These are phyloP conservation scores for Reticulascus tulasneorum DNA, from an alignment of 2,329 filamentous ascomycete genomes.

Conservation along the genomic window DNA sequence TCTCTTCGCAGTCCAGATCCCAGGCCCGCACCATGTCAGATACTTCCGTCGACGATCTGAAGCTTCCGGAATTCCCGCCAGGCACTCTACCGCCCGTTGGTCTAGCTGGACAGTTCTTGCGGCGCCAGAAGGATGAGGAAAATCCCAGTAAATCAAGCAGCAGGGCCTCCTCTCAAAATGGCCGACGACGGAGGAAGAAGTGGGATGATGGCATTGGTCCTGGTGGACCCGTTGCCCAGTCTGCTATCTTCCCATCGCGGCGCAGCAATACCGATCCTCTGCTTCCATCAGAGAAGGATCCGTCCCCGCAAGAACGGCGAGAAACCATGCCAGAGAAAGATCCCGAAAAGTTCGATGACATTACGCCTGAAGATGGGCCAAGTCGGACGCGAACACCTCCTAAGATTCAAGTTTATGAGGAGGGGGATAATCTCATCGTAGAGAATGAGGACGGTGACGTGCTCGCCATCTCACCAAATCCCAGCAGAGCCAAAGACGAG, in stretches of 20 bases:
- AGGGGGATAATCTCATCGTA: conserved; percentile 73
- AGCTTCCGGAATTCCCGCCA: conserved; percentile 57
- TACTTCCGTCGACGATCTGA: conserved; percentile 63
- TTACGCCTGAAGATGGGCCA: conserved; percentile 7
- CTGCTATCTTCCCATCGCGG: conserved; percentile 74
- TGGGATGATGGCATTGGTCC: conserved; percentile 70
- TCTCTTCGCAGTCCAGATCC: conserved; percentile 67
- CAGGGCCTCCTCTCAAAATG: conserved; percentile 53
- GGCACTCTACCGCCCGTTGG: conserved; percentile 70
- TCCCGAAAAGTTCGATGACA: conserved; percentile 8
- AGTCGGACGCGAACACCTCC: conserved; percentile 14
- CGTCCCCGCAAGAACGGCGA: conserved; percentile 19
- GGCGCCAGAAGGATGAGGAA: conserved; percentile 77
- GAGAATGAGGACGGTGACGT: conserved; percentile 89
- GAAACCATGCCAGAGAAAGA: conserved; percentile 1
- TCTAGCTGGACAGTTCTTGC: conserved; percentile 71
- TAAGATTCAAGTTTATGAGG: conserved; percentile 68
- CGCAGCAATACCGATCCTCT: conserved; percentile 22
- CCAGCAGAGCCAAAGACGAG: conserved; percentile 16
- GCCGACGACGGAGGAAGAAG: conserved; percentile 61
- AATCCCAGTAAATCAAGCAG: conserved; percentile 36
- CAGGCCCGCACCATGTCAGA: conserved; percentile 83
- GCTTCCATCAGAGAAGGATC: conserved; percentile 22
- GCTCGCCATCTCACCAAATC: conserved; percentile 57
- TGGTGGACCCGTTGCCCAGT: conserved; percentile 84